Conservation (phyloP, 1,284 basidiomycete genomes). For the Ceratobasidium papillatum region DNA sequence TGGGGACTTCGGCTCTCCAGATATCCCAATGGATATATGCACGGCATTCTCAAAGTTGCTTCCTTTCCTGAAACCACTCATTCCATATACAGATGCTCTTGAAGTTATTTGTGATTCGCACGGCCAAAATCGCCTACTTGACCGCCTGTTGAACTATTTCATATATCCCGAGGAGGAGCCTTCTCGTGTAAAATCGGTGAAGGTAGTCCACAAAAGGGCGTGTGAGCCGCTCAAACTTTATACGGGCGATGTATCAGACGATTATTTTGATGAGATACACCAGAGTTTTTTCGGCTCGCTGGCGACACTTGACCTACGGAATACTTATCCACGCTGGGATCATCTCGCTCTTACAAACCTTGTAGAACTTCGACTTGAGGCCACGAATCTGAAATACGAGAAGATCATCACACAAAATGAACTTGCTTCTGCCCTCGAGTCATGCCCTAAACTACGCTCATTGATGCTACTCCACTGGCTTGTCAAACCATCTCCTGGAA, state of each 20-base stretch:
- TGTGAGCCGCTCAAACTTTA: background rate
- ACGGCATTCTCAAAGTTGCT: too few relatives aligned
- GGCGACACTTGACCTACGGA: background rate
- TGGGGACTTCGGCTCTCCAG: too few relatives aligned
- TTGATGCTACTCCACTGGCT: background rate
- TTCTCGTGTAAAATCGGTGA: too few relatives aligned
- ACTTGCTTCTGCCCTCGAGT: background rate
- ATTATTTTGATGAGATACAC: background rate
- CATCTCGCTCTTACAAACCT: background rate
- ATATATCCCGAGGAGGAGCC: background rate
- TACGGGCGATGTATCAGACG: background rate
- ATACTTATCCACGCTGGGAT: background rate
- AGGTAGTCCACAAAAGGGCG: background rate
- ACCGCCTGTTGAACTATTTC: background rate
- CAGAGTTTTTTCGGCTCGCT: background rate
- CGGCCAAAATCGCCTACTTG: background rate
- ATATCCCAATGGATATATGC: too few relatives aligned
- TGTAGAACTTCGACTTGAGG: background rate
- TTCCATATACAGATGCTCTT: background rate
- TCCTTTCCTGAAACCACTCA: background rate
- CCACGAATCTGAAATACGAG: background rate
- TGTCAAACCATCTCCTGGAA: background rate
- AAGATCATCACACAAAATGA: background rate
- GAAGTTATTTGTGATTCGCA: background rate
- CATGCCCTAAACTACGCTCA: background rate